These are phyloP conservation scores for Trypanosoma platydactyli DNA, from an alignment of 208 protist species.

Conservation along the genomic window DNA sequence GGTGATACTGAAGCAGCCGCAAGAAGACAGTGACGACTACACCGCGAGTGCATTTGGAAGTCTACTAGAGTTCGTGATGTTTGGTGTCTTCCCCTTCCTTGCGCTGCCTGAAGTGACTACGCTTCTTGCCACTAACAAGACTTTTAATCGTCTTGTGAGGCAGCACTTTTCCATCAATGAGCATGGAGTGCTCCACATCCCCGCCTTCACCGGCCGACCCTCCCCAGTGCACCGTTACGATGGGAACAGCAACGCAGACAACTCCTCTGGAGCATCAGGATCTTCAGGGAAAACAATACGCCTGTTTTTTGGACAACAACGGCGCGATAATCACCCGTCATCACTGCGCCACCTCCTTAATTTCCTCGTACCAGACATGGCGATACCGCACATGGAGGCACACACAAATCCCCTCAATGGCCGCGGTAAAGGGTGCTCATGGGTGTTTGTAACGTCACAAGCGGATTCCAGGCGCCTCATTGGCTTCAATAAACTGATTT, in stretches of 20 bases:
- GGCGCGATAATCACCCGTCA: constrained; percentile 25
- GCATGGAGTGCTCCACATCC: constrained; percentile 23
- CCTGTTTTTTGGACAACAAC: constrained; percentile 31
- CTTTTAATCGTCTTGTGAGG: neutral
- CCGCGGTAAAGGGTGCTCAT: constrained; percentile 27
- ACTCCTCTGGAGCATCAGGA: neutral
- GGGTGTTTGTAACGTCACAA: constrained; percentile 24
- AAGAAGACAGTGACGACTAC: too few species aligned
- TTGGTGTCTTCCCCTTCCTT: constrained; percentile 14
- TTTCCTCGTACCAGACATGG: constrained; percentile 24
- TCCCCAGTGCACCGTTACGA: neutral
- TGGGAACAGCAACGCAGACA: neutral
- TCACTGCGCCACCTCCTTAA: constrained; percentile 21
- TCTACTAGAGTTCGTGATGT: constrained; percentile 10
- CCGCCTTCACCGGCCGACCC: constrained; percentile 17
- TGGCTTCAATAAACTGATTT: constrained; percentile 20
- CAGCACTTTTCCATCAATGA: constrained; percentile 22
- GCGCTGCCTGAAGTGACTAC: constrained; percentile 18
- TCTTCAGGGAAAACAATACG: constrained; percentile 8
- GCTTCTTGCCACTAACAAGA: constrained; percentile 11
- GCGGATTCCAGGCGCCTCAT: constrained; percentile 18
- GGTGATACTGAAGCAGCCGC: neutral
- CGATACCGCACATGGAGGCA: constrained; percentile 28
- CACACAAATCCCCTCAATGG: constrained; percentile 19
- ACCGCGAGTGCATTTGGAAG: neutral